phyloP scores from a whole-genome alignment of 1,284 basidiomycete species.

The Fistulinella cinereoalba region DNA sequence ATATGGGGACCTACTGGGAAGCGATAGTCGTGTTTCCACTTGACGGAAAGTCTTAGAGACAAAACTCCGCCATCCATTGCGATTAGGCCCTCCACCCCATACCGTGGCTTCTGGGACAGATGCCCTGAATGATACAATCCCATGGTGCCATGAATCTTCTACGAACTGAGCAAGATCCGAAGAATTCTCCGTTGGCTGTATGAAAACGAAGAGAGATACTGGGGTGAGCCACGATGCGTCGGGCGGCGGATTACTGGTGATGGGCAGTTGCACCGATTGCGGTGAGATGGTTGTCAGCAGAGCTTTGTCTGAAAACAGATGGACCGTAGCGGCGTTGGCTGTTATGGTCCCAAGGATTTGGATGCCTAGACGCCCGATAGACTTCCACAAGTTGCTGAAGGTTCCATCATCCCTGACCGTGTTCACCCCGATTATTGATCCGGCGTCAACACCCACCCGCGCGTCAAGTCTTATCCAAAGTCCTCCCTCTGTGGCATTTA shows the following conservation, averaged over 20 bases:
- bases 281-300: slow-evolving; percentile 47
- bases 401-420: slow-evolving; percentile 41
- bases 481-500: slow-evolving; percentile 59
- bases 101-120: slow-evolving; percentile 44
- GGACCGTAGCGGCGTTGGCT: slow-evolving; percentile 48
- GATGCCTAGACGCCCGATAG: slow-evolving; percentile 64
- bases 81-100: slow-evolving; percentile 47
- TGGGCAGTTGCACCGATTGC: slow-evolving; percentile 50
- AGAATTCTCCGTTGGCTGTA: slow-evolving; percentile 54
- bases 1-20: slow-evolving; percentile 49
- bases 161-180: slow-evolving; percentile 50
- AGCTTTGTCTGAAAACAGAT: slow-evolving; percentile 42
- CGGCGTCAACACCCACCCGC: slow-evolving; percentile 62
- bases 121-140: slow-evolving; percentile 45
- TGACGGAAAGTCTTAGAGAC: slow-evolving; percentile 44
- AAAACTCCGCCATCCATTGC: slow-evolving; percentile 49
- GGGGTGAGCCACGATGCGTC: slow-evolving; percentile 58
- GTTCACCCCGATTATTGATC: slow-evolving; percentile 54
- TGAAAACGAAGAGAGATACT: slow-evolving; percentile 49
- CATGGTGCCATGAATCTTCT: slow-evolving; percentile 56
- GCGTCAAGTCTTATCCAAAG: slow-evolving; percentile 59
- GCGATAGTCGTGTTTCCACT: slow-evolving; percentile 43
- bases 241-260: slow-evolving; percentile 54
- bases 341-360: slow-evolving; percentile 53
- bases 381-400: slow-evolving; percentile 52